Evolutionary conservation across 352 stramenopile genomes (phyloP).

Genomic region (Globisporangium irregulare): DNA sequence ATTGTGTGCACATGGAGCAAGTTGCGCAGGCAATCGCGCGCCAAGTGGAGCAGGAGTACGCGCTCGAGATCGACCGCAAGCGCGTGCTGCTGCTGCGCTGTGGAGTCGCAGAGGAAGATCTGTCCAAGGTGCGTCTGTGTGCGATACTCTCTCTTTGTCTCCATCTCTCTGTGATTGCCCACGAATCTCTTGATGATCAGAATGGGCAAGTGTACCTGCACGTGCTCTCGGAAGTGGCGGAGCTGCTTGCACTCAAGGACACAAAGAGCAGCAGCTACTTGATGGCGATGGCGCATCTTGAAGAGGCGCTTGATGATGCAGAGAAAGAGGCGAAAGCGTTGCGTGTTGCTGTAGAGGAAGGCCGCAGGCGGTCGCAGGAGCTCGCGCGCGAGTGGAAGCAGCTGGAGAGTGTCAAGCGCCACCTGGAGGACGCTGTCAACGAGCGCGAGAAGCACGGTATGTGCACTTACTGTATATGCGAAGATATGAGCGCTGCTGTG

Average conservation of each 20-base stretch:
- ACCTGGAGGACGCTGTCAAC: conserved; percentile 25
- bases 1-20: conserved; percentile 3
- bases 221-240: conserved; percentile 41
- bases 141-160: neutral
- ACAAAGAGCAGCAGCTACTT: conserved; percentile 36
- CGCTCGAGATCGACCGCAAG: conserved; percentile 34
- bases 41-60: conserved; percentile 28
- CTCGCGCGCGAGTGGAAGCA: conserved; percentile 28
- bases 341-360: conserved; percentile 1
- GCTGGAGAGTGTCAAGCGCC: conserved; percentile 24
- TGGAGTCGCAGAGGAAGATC: conserved; percentile 36
- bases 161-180: neutral
- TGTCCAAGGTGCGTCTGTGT: conserved; percentile 34
- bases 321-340: conserved; percentile 13
- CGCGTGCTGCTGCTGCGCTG: conserved; percentile 24
- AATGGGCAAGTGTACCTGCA: conserved; percentile 47
- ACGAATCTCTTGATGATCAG: conserved; percentile 16
- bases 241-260: conserved; percentile 38
- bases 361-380: conserved; percentile 24
- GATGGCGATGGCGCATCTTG: conserved; percentile 27
- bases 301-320: conserved; percentile 20
- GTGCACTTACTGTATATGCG: neutral
- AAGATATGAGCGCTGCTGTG: neutral
- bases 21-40: conserved; percentile 20
- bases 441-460: conserved; percentile 41